A percentile compares a stretch with the other conserved stretches of the same genome.
Conservation (phyloP, 345 rosid genomes). For the Anacardium occidentale region DNA sequence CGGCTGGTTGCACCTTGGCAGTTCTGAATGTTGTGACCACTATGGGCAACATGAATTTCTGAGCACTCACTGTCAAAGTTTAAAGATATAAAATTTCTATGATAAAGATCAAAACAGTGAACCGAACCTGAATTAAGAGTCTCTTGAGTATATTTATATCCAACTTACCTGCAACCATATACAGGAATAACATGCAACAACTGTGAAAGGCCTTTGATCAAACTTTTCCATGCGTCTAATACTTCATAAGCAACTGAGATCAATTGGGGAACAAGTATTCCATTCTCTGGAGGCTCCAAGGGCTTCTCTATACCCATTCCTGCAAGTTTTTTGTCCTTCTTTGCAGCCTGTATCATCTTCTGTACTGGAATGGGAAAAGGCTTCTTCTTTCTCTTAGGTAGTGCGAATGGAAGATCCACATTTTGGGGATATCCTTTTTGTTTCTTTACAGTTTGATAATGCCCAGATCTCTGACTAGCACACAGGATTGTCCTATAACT, state of each 20-base stretch:
- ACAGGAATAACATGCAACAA: conserved; percentile 74
- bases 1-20: conserved; percentile 51
- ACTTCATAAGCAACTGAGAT: conserved; percentile 70
- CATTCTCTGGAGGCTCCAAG: conserved; percentile 79
- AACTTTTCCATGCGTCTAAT: conserved; percentile 72
- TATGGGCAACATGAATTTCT: conserved; percentile 68
- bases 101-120: neutral
- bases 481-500: conserved; percentile 35
- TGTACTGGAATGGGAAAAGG: conserved; percentile 73
- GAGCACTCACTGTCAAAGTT: conserved; percentile 61
- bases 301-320: conserved; percentile 80
- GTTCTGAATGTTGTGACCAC: conserved; percentile 62
- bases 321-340: conserved; percentile 68
- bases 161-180: conserved; percentile 64
- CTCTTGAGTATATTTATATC: neutral
- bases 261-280: conserved; percentile 70
- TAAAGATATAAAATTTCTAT: conserved; percentile 10
- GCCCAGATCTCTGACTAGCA: conserved; percentile 38
- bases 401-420: conserved; percentile 70
- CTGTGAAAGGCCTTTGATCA: conserved; percentile 77
- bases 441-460: conserved; percentile 26
- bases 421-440: conserved; percentile 49
- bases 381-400: conserved; percentile 82
- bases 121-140: no score
- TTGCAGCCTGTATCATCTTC: conserved; percentile 60